phyloP scores from a whole-genome alignment of 176 grass and related monocot genomes.

The Eremochloa ophiuroides region DNA sequence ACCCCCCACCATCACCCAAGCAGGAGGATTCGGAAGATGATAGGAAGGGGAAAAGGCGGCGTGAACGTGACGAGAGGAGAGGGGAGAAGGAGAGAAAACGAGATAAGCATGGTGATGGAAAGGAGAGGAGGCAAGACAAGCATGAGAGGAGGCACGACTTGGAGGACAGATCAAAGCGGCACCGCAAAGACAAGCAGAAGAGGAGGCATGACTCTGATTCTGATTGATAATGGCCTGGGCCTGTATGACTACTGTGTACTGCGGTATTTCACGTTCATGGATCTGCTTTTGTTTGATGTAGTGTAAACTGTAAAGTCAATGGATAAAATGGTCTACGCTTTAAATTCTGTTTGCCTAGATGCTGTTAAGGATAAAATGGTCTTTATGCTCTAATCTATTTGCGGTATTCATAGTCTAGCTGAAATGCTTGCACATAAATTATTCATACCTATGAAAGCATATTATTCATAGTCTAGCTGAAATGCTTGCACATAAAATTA shows the following conservation, averaged over 20 bases:
- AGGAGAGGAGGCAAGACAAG: conserved; percentile 51
- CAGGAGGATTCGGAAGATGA: conserved; percentile 53
- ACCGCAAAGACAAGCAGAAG: conserved; percentile 62
- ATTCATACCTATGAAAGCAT: too few species aligned
- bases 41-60: conserved; percentile 45
- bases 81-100: conserved; percentile 35
- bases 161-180: conserved; percentile 45
- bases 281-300: conserved; percentile 9
- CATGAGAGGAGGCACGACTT: conserved; percentile 52
- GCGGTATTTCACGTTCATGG: neutral
- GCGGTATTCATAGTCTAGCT: too few species aligned
- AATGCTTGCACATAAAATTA: too few species aligned
- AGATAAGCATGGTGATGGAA: conserved; percentile 38
- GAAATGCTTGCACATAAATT: too few species aligned
- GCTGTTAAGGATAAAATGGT: neutral
- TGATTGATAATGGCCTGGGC: conserved; percentile 16
- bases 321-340: neutral
- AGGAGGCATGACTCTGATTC: conserved; percentile 68
- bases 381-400: too few species aligned
- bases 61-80: conserved; percentile 39
- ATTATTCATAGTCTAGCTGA: too few species aligned
- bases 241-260: neutral
- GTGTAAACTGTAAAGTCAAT: conserved; percentile 6
- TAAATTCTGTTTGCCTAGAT: neutral
- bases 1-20: conserved; percentile 29